Conservation (phyloP, 176 grass and related monocot species). For the Themeda triandra region DNA sequence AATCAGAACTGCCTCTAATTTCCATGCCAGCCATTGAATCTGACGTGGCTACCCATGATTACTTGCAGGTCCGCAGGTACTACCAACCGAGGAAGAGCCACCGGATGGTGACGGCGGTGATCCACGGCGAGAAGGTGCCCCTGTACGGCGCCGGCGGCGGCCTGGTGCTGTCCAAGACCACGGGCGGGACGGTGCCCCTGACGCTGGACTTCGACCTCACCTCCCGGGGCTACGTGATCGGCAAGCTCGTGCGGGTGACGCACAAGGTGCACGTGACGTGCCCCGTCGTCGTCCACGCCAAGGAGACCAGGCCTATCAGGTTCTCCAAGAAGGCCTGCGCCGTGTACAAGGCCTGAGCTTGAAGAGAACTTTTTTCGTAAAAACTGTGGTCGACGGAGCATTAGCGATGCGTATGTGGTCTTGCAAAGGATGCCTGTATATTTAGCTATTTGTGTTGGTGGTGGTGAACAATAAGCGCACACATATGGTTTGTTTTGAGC, state of each 20-base stretch:
- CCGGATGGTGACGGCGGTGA: slow-evolving; percentile 31
- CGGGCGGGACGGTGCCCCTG: slow-evolving; percentile 54
- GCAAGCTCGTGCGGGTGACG: slow-evolving; percentile 87
- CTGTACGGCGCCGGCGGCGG: slow-evolving; percentile 80
- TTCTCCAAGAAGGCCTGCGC: slow-evolving; percentile 65
- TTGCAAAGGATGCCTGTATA: slow-evolving; percentile 20
- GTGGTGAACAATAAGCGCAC: slow-evolving; percentile 32
- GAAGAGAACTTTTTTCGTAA: background rate
- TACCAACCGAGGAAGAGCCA: slow-evolving; percentile 95
- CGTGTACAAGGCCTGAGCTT: slow-evolving; percentile 25
- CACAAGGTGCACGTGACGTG: slow-evolving; percentile 72
- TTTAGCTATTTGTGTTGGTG: slow-evolving; percentile 35
- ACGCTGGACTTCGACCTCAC: slow-evolving; percentile 72
- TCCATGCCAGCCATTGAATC: background rate
- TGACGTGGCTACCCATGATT: background rate
- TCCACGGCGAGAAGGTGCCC: slow-evolving; percentile 79
- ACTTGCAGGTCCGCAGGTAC: slow-evolving; percentile 67
- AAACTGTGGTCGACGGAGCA: background rate
- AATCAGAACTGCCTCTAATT: background rate
- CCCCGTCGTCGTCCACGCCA: slow-evolving; percentile 47
- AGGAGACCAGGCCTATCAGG: slow-evolving; percentile 60
- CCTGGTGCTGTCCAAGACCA: slow-evolving; percentile 52
- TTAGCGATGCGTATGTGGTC: background rate
- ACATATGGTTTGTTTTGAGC: slow-evolving; percentile 17
- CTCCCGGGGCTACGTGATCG: slow-evolving; percentile 78